A percentile compares a stretch with the other conserved stretches of the same genome.
phyloP scores from a whole-genome alignment of 805 yeast species.

The Ogataea corticis region DNA sequence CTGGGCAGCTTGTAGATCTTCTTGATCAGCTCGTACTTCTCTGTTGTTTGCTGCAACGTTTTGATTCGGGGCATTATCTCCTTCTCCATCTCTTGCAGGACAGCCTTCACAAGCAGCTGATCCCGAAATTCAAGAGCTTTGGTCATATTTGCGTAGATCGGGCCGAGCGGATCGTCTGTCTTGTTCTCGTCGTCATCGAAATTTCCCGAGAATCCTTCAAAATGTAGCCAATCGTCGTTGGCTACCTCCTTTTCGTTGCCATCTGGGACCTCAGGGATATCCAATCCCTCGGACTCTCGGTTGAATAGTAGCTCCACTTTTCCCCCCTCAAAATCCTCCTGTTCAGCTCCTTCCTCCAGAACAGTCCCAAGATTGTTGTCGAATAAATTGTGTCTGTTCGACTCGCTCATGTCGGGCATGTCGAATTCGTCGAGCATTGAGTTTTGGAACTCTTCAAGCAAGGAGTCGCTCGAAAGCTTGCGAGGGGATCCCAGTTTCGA shows the following conservation, averaged over 20 bases:
- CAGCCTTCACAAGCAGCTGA: conserved; percentile 22
- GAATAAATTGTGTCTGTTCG: neutral
- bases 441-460: conserved; percentile 14
- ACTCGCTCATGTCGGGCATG: conserved; percentile 9
- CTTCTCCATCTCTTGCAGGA: conserved; percentile 21
- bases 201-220: conserved; percentile 14
- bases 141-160: conserved; percentile 16
- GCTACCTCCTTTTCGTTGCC: neutral
- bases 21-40: conserved; percentile 28
- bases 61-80: conserved; percentile 27
- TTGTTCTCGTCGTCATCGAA: conserved; percentile 5
- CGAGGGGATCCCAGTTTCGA: conserved; percentile 11
- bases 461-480: conserved; percentile 20
- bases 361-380: conserved; percentile 1
- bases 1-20: conserved; percentile 30
- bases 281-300: conserved; percentile 19
- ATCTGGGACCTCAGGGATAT: conserved; percentile 8
- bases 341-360: conserved; percentile 11
- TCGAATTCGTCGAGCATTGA: conserved; percentile 19
- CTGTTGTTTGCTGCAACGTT: conserved; percentile 18
- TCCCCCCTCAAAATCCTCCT: conserved; percentile 18
- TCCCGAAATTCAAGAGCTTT: conserved; percentile 20
- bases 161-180: conserved; percentile 6
- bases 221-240: conserved; percentile 6
- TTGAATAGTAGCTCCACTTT: conserved; percentile 19